These are phyloP conservation scores for Phytophthora constricta DNA, from an alignment of 352 stramenopile genomes.

Conservation along the genomic window DNA sequence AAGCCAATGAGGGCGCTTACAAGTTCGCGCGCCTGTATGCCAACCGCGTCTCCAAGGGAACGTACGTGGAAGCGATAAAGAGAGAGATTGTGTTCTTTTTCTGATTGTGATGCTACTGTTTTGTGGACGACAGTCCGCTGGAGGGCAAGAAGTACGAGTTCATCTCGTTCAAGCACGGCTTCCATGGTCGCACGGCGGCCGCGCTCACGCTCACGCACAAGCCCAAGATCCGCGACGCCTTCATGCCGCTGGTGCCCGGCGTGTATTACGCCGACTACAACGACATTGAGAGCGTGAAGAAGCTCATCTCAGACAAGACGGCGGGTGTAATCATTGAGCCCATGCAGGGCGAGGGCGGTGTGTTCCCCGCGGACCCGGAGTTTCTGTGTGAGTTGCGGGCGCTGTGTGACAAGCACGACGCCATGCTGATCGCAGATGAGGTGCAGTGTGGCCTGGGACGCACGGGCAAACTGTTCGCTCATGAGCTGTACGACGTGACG, in stretches of 20 bases:
- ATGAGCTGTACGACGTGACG: conserved; percentile 93
- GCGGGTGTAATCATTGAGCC: conserved; percentile 85
- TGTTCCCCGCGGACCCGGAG: conserved; percentile 90
- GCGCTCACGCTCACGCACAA: conserved; percentile 89
- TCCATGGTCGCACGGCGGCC: conserved; percentile 84
- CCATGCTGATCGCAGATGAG: conserved; percentile 99
- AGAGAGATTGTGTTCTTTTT: conserved; percentile 11
- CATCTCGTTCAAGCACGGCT: conserved; percentile 89
- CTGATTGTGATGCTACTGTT: conserved; percentile 2
- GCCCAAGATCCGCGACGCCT: conserved; percentile 84
- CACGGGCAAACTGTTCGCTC: conserved; percentile 95
- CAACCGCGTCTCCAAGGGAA: conserved; percentile 68
- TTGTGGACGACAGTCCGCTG: conserved; percentile 51
- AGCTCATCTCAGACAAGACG: conserved; percentile 75
- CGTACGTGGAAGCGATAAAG: conserved; percentile 46
- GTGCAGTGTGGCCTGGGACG: conserved; percentile 97
- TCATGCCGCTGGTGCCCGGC: conserved; percentile 81
- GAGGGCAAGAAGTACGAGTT: conserved; percentile 84
- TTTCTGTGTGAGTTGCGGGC: conserved; percentile 92
- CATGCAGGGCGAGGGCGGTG: conserved; percentile 94
- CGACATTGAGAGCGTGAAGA: conserved; percentile 83
- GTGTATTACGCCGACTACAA: conserved; percentile 84
- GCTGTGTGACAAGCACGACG: conserved; percentile 94
- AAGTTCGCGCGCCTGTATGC: conserved; percentile 89
- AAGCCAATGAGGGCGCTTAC: conserved; percentile 90